A percentile compares a stretch with the other conserved stretches of the same genome.
These are phyloP conservation scores for Paraphoma sp. DNA, from an alignment of 2,329 filamentous ascomycete species.

Conservation along the genomic window DNA sequence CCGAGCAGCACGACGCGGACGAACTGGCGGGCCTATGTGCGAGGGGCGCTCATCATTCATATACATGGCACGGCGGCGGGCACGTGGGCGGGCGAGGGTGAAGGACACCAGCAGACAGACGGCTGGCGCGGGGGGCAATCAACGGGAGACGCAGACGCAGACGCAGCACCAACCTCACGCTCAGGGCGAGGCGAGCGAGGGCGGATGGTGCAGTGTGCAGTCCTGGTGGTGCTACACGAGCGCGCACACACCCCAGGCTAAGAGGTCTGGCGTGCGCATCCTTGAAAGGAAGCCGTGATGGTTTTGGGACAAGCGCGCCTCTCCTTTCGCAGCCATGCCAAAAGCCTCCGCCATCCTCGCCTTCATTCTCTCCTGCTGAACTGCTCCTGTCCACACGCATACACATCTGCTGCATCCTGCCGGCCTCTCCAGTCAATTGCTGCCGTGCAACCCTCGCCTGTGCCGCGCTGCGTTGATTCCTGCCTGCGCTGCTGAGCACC, in stretches of 20 bases:
- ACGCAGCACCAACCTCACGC: neutral
- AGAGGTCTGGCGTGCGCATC: constrained; percentile 22
- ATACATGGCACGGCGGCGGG: neutral
- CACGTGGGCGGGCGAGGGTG: neutral
- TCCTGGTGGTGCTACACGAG: constrained; percentile 19
- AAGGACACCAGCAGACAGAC: neutral
- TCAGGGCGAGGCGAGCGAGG: constrained; percentile 5
- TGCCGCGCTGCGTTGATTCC: constrained; percentile 20
- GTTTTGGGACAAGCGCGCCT: constrained; percentile 21
- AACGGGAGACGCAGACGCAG: neutral
- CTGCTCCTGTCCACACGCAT: constrained; percentile 8
- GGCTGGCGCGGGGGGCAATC: neutral
- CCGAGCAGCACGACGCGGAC: neutral
- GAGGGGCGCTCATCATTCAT: neutral
- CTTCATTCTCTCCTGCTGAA: constrained; percentile 5
- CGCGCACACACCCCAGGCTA: constrained; percentile 19
- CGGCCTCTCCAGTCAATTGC: constrained; percentile 22
- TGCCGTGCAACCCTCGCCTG: constrained; percentile 32
- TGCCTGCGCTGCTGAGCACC: constrained; percentile 30
- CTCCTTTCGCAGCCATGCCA: constrained; percentile 29
- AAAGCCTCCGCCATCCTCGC: constrained; percentile 22
- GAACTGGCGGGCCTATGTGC: neutral
- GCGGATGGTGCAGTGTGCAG: constrained; percentile 10
- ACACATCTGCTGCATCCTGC: constrained; percentile 11
- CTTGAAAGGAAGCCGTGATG: constrained; percentile 19